Conservation (phyloP, 371 early-diverging fungal species). For the Mortierella sp. region DNA sequence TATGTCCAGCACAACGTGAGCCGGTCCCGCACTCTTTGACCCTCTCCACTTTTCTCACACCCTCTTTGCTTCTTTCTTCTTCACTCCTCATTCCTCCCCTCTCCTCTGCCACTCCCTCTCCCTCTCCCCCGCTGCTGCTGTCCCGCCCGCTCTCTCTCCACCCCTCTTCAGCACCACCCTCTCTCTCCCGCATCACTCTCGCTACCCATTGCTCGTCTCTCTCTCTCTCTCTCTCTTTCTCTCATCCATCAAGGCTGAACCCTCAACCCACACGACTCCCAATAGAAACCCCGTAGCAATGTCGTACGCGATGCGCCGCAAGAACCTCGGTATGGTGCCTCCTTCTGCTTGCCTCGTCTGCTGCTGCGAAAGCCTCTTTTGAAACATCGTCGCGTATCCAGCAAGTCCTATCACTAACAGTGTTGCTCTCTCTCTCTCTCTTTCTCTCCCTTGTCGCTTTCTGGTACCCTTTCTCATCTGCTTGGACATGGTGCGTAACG, state of each 20-base stretch:
- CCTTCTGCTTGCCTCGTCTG: too few species aligned
- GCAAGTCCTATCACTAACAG: not conserved
- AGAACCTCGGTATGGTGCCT: slow-evolving; percentile 44
- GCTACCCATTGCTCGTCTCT: not conserved
- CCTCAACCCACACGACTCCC: not conserved
- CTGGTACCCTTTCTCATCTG: not conserved
- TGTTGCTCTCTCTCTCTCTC: not conserved
- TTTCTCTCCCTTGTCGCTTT: not conserved
- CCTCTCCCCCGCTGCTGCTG: slow-evolving; percentile 2
- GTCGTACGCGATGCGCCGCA: slow-evolving; percentile 53
- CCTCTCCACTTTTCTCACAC: not conserved
- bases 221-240: not conserved
- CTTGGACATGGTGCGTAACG: not conserved
- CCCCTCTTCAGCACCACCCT: slow-evolving; percentile 6
- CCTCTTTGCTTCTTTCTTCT: not conserved
- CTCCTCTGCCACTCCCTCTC: not conserved
- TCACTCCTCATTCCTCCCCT: slow-evolving; percentile 1
- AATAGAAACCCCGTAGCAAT: slow-evolving; percentile 7
- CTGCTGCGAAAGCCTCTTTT: too few species aligned
- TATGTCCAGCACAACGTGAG: too few species aligned
- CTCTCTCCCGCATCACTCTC: not conserved
- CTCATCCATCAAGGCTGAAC: not conserved
- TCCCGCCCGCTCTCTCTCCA: slow-evolving; percentile 4
- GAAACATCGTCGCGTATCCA: too few species aligned
- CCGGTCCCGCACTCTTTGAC: too few species aligned